Evolutionary conservation across 2,329 filamentous ascomycete genomes (phyloP), one percentile per base, ranked within the genome.

Genomic region (Colletotrichum tanaceti): DNA sequence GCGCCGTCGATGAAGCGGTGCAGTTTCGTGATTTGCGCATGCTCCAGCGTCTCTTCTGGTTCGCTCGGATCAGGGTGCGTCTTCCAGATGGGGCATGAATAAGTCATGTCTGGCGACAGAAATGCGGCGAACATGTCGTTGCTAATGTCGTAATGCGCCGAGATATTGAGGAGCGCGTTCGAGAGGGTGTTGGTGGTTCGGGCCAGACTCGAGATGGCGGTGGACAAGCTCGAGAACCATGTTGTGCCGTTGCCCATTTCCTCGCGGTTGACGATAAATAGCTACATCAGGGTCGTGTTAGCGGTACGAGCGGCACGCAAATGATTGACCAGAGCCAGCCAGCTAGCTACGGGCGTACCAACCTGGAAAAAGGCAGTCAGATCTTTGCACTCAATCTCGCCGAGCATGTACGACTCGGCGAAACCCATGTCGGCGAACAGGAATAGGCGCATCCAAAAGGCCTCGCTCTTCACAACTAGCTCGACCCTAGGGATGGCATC

Each of bases 91-190:
- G 90, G 87, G 74, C 90, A 92, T 0, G 89, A 92, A 73, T 92
- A 93, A 4, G 90, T 92, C 90, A 93, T 93, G 74, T 93, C 91
- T n/a, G 86, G 83, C 0, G 89, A 91, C 35, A 93, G 81, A 72
- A 93, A 93, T 0, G 90, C 89, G 6, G 89, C 88, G 73, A 93
- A 93, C 89, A 93, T 91, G 66, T 89, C 88, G 74, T 93, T 93
- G 71, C 87, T 90, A 70, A 93, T 91, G 73, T 93, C 91, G 76
- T 93, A 93, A 72, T 93, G 91, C 5, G 90, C 90, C 2, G 86
- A 86, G 60, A 91, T 89, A 74, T 93, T 92, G 50, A 91, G 81
- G 13, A 88, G 83, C 1, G 88, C 82, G 71, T 87, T 88, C 1
- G 83, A 83, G 14, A 89, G 76, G 7, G 85, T 88, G 73, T 90